Base-by-base conservation (phyloP, 202 grass and related monocot genomes). In the Elaeis oleifera region DNA sequence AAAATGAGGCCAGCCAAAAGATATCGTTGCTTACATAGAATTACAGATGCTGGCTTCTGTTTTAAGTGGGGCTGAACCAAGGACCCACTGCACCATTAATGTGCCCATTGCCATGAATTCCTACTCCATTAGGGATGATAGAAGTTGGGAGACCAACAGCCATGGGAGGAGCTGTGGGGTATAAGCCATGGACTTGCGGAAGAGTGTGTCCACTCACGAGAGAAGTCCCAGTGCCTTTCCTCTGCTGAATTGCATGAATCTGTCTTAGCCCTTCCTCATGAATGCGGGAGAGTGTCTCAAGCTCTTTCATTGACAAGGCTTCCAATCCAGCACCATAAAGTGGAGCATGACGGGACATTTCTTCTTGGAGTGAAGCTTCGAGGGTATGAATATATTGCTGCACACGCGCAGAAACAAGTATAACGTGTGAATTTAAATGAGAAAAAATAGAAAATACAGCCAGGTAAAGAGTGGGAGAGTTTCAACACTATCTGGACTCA, bases 381-480 rank as follows among this genome's bases (percentile, higher is more conserved):
- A 99, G 82, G 16, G 88, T 89, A 59, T 51, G 61, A 58, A 99
- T 92, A 64, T 89, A 99, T 99, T 92, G 88, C 94, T 99, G 88
- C 74, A 72, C 19, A 4, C 14, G 36, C 36, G 3, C 6, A 14
- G 36, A 44, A 44, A 44, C 2, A 44, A 13, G 36, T 14, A 44
- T 44, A 44, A 13, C 9, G 6, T 44, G 36, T 44, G 36, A 44
- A 44, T 44, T 44, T 14, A 44, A 44, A 44, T 44, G 36, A 44
- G 2, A 44, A 44, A 36, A 44, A 13, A 44, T 13, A 44, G 11
- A 44, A 44, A 44, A 44, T 13, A 14, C 2, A 44, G 36, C 36
- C 9, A 44, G 9, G 36, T 44, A 39, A 39, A 39, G 1, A 39
- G 36, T 39, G 1, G 36, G 36, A 13, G 8, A 1, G 36, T 39